These are phyloP conservation scores for Wickerhamiella brachini DNA, from an alignment of 805 yeast genomes.

Conservation along the genomic window DNA sequence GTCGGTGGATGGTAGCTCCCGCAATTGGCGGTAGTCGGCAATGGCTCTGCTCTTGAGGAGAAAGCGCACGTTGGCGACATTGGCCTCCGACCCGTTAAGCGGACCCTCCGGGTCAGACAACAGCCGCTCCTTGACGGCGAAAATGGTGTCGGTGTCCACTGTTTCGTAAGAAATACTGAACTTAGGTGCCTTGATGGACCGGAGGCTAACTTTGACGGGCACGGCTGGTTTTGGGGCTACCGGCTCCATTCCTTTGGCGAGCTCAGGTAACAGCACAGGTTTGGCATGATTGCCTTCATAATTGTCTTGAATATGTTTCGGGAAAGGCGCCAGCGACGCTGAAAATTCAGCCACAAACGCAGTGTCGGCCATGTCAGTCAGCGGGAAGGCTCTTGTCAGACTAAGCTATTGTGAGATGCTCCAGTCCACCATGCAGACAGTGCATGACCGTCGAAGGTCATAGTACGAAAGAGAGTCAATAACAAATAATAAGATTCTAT, in stretches of 20 bases:
- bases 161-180: conserved; percentile 28
- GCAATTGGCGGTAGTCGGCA: conserved; percentile 13
- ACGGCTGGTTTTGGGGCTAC: not conserved
- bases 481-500: no score
- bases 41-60: conserved; percentile 15
- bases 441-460: no score
- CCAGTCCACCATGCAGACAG: no score
- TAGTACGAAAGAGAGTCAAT: no score
- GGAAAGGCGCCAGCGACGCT: conserved; percentile 3
- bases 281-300: conserved; percentile 7
- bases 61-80: conserved; percentile 10
- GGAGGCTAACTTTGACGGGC: conserved; percentile 29
- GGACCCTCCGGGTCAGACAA: conserved; percentile 19
- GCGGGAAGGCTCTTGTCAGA: not conserved
- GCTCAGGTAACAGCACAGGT: conserved; percentile 1
- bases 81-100: conserved; percentile 5
- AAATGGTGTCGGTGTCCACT: conserved; percentile 15
- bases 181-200: conserved; percentile 63
- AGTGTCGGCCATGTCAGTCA: not conserved
- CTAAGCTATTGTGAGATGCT: no score
- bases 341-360: conserved; percentile 2
- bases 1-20: conserved; percentile 11
- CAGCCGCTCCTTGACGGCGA: conserved; percentile 21
- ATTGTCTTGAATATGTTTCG: not conserved
- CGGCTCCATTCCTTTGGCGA: conserved; percentile 2